A percentile compares a stretch with the other conserved stretches of the same genome.
Conservation (phyloP, 495 filamentous ascomycete genomes). For the Cetradonia linearis region DNA sequence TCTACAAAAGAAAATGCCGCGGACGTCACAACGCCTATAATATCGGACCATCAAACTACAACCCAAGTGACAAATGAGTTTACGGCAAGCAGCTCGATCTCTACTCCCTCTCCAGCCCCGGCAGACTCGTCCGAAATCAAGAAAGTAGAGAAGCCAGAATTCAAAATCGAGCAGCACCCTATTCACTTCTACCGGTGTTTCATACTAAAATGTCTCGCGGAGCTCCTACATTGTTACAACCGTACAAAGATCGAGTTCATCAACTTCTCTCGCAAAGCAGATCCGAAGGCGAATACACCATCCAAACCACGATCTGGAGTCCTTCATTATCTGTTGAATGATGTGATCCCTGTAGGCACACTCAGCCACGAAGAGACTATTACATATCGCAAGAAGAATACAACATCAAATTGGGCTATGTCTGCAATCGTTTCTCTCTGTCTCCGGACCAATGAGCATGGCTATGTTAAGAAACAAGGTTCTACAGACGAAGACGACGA, state of each 20-base stretch:
- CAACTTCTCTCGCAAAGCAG: conserved; percentile 87
- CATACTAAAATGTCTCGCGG: conserved; percentile 82
- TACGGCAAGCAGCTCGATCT: not conserved
- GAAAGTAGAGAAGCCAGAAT: conserved; percentile 63
- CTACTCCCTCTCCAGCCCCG: conserved; percentile 22
- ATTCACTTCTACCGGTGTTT: conserved; percentile 97
- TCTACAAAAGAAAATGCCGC: conserved; percentile 41
- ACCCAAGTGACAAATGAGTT: not conserved
- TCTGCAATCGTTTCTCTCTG: conserved; percentile 79
- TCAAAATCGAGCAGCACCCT: conserved; percentile 87
- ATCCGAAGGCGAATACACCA: conserved; percentile 72
- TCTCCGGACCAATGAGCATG: conserved; percentile 67
- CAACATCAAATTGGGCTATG: conserved; percentile 76
- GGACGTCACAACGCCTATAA: conserved; percentile 20
- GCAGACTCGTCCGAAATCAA: conserved; percentile 39
- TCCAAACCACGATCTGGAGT: conserved; percentile 89
- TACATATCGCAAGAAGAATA: conserved; percentile 66
- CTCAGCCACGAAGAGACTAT: conserved; percentile 66
- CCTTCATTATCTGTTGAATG: conserved; percentile 84
- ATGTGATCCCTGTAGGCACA: conserved; percentile 68
- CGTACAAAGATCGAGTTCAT: conserved; percentile 97
- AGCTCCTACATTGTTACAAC: conserved; percentile 88
- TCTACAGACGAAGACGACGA: conserved; percentile 67
- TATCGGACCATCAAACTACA: not conserved
- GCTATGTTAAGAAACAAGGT: conserved; percentile 39